Evolutionary conservation across 495 filamentous ascomycete species (phyloP).

Genomic region (Penicillium bialowiezense): DNA sequence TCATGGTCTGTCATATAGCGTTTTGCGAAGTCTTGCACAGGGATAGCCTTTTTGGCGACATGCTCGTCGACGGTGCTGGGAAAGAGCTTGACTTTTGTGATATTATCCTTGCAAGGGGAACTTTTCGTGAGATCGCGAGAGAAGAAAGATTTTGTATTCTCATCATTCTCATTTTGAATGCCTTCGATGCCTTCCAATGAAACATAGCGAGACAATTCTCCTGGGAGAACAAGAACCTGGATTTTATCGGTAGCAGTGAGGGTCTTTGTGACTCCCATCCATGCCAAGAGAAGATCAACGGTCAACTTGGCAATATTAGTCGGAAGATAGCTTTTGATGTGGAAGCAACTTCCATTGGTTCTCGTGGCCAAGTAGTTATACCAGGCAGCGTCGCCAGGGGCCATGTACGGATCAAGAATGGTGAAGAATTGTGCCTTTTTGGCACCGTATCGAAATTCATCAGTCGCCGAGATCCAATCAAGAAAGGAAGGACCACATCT

Average conservation of each 20-base stretch:
- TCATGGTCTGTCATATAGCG: constrained; percentile 29
- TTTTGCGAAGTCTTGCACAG: constrained; percentile 33
- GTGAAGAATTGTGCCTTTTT: constrained; percentile 40
- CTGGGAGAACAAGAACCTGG: constrained; percentile 6
- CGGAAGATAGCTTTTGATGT: constrained; percentile 12
- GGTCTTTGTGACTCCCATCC: constrained; percentile 45
- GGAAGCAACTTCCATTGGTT: constrained; percentile 38
- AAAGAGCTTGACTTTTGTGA: constrained; percentile 7
- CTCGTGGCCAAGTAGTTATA: constrained; percentile 36
- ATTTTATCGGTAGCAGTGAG: constrained; percentile 1
- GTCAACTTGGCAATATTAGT: constrained; percentile 38
- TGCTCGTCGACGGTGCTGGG: constrained; percentile 7
- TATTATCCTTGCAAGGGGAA: background rate
- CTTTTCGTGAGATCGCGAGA: background rate
- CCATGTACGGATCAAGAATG: constrained; percentile 16
- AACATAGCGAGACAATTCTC: constrained; percentile 4
- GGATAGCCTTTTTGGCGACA: constrained; percentile 15
- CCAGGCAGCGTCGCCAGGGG: constrained; percentile 1
- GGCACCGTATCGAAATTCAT: constrained; percentile 21
- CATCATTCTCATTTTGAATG: constrained; percentile 3
- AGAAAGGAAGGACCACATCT: constrained; percentile 28
- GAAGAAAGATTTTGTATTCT: constrained; percentile 1
- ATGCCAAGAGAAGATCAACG: constrained; percentile 38
- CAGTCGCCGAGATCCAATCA: constrained; percentile 39
- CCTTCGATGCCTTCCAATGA: constrained; percentile 5